Evolutionary conservation across 1,284 basidiomycete species (phyloP).

Genomic region (Tylopilus sp.): DNA sequence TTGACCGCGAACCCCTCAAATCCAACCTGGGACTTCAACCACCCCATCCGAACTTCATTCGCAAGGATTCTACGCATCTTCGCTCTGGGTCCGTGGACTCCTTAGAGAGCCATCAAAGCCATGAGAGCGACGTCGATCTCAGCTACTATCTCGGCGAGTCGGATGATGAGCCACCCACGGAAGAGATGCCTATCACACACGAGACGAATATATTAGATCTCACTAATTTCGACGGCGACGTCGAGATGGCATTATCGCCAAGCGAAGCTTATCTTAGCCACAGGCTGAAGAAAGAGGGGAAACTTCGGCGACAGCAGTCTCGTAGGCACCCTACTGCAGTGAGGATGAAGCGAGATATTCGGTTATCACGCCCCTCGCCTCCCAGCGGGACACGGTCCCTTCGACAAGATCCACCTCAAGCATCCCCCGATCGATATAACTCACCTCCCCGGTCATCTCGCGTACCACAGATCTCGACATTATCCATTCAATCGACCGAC

Average conservation of each 20-base stretch:
- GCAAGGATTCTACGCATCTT: constrained; percentile 6
- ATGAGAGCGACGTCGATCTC: constrained; percentile 43
- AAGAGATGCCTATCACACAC: constrained; percentile 38
- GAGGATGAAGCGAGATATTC: constrained; percentile 6
- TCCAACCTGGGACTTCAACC: constrained; percentile 34
- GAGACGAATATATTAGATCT: constrained; percentile 61
- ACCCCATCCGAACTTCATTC: constrained; percentile 42
- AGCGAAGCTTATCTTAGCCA: constrained; percentile 61
- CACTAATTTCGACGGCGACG: constrained; percentile 79
- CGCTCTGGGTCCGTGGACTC: constrained; percentile 30
- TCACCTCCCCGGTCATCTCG: neutral
- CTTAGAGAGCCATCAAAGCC: constrained; percentile 32
- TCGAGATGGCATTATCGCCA: constrained; percentile 53
- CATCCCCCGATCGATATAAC: neutral
- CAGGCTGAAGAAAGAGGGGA: constrained; percentile 64
- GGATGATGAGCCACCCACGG: constrained; percentile 29
- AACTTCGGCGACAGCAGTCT: constrained; percentile 54
- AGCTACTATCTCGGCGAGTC: constrained; percentile 43
- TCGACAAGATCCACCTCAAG: neutral
- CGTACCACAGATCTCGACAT: neutral
- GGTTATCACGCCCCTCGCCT: neutral
- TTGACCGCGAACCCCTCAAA: neutral
- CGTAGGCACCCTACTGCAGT: constrained; percentile 34
- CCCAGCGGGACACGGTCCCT: neutral
- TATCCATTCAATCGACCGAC: constrained; percentile 20